These are phyloP conservation scores for Podospora comata DNA, from an alignment of 495 filamentous ascomycete species.

Conservation along the genomic window DNA sequence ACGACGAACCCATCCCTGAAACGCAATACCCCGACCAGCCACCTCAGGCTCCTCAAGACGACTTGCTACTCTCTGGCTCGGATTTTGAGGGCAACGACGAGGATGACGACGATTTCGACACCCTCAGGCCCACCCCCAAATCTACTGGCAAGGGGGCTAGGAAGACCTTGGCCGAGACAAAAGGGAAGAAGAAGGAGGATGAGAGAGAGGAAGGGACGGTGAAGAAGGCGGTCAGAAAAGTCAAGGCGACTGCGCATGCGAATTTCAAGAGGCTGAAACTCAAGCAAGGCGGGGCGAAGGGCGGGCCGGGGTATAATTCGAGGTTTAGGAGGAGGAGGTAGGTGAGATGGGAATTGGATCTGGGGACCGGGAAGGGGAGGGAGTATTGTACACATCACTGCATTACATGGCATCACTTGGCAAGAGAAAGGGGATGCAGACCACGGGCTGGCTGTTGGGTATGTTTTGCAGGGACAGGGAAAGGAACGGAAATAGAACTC, in stretches of 20 bases:
- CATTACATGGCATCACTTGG: too few relatives aligned
- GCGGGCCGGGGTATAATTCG: slow-evolving; percentile 46
- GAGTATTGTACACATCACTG: too few relatives aligned
- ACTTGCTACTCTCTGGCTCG: slow-evolving; percentile 20
- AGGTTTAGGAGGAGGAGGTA: slow-evolving; percentile 48
- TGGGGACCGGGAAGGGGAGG: neutral
- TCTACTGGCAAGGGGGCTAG: slow-evolving; percentile 34
- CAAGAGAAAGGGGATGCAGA: too few relatives aligned
- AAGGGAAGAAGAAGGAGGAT: slow-evolving; percentile 34
- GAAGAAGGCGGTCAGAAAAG: slow-evolving; percentile 60
- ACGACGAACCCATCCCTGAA: slow-evolving; percentile 38
- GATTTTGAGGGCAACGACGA: slow-evolving; percentile 26
- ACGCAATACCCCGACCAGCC: slow-evolving; percentile 35
- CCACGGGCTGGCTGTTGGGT: too few relatives aligned
- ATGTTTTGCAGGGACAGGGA: too few relatives aligned
- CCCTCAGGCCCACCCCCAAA: neutral
- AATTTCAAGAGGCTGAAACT: slow-evolving; percentile 85
- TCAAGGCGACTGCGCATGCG: slow-evolving; percentile 70
- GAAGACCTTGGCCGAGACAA: slow-evolving; percentile 31
- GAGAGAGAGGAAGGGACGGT: slow-evolving; percentile 49
- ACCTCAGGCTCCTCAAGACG: neutral
- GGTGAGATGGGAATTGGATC: neutral
- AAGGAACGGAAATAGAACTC: neutral
- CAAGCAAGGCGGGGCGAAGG: slow-evolving; percentile 56
- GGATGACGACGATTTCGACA: slow-evolving; percentile 7